Percentiles rank a stretch among this genome's conserved stretches.
phyloP scores from a whole-genome alignment of 345 rosid species.

The Dimocarpus longan region DNA sequence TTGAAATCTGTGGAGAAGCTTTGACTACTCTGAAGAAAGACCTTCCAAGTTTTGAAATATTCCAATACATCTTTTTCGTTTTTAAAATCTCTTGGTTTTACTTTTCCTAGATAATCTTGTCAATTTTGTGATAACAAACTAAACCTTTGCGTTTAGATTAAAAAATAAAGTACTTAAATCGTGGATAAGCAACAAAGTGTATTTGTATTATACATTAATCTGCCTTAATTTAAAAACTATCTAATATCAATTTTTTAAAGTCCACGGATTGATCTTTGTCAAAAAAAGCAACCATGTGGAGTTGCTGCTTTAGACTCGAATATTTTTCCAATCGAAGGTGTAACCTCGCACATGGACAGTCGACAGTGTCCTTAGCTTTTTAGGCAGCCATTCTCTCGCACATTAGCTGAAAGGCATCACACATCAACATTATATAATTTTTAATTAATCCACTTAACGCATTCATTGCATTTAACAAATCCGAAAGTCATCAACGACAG shows the following conservation, averaged over 20 bases:
- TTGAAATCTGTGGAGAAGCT: neutral
- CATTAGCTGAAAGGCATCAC: neutral
- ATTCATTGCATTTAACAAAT: neutral
- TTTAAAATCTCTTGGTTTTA: neutral
- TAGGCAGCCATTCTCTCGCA: neutral
- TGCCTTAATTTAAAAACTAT: neutral
- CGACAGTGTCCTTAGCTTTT: neutral
- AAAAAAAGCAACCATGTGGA: neutral
- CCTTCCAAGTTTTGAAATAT: neutral
- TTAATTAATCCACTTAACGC: neutral
- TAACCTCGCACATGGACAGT: neutral
- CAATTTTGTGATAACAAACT: neutral
- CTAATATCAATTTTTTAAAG: neutral
- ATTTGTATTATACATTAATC: no score
- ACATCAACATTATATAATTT: neutral
- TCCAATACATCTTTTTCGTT: neutral
- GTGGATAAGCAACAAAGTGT: neutral
- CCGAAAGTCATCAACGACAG: neutral
- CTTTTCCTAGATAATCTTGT: neutral
- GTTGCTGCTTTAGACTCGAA: neutral
- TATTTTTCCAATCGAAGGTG: neutral
- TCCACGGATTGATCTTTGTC: neutral
- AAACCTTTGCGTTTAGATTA: neutral
- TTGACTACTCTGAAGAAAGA: slow-evolving; percentile 11
- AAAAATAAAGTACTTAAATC: neutral